phyloP scores from a whole-genome alignment of 169 alveolate species.

The Plasmodium gonderi region DNA sequence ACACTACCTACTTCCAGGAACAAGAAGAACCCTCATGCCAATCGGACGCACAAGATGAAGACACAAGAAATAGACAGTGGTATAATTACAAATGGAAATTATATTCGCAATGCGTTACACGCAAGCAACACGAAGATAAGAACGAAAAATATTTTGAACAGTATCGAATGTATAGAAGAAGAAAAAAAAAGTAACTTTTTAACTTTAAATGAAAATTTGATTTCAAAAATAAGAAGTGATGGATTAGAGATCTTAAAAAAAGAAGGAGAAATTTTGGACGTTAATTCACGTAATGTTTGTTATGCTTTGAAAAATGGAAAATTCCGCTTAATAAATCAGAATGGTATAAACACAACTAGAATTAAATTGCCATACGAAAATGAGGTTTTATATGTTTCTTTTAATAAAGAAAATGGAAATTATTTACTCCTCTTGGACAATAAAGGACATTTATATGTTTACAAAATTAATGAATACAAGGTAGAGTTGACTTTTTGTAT shows the following conservation, averaged over 20 bases:
- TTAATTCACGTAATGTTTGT: slow-evolving; percentile 64
- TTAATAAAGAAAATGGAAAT: slow-evolving; percentile 65
- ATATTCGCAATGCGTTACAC: slow-evolving; percentile 20
- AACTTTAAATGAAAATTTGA: slow-evolving; percentile 36
- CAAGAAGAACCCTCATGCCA: neutral
- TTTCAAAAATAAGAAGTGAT: slow-evolving; percentile 63
- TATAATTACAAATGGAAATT: slow-evolving; percentile 29
- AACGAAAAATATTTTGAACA: neutral
- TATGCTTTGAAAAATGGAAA: slow-evolving; percentile 63
- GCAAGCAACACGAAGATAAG: slow-evolving; percentile 33
- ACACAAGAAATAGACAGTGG: slow-evolving; percentile 38
- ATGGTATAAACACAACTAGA: slow-evolving; percentile 62
- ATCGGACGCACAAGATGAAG: neutral
- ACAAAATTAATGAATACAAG: slow-evolving; percentile 59
- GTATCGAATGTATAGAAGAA: slow-evolving; percentile 17
- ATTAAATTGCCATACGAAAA: slow-evolving; percentile 59
- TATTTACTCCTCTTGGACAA: slow-evolving; percentile 33
- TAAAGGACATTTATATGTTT: slow-evolving; percentile 67
- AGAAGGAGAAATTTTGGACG: slow-evolving; percentile 70
- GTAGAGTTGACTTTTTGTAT: slow-evolving; percentile 28
- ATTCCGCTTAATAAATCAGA: slow-evolving; percentile 73
- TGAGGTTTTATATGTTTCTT: slow-evolving; percentile 52
- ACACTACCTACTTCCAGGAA: neutral
- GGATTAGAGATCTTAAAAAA: slow-evolving; percentile 60
- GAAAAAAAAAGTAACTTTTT: neutral